Conservation (phyloP, 192 early-diverging fungal genomes). For the Rhizophlyctis rosea region DNA sequence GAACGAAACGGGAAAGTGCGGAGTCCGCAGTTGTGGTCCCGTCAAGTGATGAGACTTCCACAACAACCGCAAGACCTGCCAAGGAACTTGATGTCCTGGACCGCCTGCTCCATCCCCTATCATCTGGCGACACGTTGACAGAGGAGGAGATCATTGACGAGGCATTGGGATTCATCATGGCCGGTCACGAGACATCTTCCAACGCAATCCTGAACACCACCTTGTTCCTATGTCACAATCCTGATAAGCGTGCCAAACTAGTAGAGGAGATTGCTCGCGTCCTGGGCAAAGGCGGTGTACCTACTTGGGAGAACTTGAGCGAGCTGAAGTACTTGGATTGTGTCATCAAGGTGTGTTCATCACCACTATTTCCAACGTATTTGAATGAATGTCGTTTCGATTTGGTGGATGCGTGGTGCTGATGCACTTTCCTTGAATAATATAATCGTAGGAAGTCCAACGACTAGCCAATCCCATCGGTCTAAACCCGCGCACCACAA, state of each 20-base stretch:
- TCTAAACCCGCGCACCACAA: constrained; percentile 33
- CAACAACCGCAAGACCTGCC: too few relatives aligned
- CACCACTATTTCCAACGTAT: not conserved
- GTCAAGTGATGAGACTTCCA: too few relatives aligned
- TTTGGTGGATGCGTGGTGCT: constrained; percentile 13
- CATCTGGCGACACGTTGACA: constrained; percentile 6
- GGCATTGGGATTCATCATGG: constrained; percentile 43
- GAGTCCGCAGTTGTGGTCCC: too few relatives aligned
- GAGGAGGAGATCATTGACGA: constrained; percentile 42
- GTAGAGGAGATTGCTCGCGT: not conserved
- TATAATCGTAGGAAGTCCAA: constrained; percentile 36
- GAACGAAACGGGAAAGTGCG: too few relatives aligned
- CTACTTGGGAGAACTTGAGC: constrained; percentile 6
- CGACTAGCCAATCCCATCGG: constrained; percentile 53
- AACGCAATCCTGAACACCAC: too few relatives aligned
- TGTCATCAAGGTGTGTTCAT: constrained; percentile 2
- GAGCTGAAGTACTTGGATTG: constrained; percentile 21
- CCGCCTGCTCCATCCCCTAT: constrained; percentile 1
- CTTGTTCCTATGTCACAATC: too few relatives aligned
- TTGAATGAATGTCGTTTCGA: not conserved
- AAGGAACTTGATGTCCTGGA: constrained; percentile 25
- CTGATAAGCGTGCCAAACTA: too few relatives aligned
- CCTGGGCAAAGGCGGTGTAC: not conserved
- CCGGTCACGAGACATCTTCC: too few relatives aligned
- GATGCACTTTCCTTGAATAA: not conserved